These are phyloP conservation scores for Rhodotorula sp. DNA, from an alignment of 1,284 basidiomycete genomes.

Conservation along the genomic window DNA sequence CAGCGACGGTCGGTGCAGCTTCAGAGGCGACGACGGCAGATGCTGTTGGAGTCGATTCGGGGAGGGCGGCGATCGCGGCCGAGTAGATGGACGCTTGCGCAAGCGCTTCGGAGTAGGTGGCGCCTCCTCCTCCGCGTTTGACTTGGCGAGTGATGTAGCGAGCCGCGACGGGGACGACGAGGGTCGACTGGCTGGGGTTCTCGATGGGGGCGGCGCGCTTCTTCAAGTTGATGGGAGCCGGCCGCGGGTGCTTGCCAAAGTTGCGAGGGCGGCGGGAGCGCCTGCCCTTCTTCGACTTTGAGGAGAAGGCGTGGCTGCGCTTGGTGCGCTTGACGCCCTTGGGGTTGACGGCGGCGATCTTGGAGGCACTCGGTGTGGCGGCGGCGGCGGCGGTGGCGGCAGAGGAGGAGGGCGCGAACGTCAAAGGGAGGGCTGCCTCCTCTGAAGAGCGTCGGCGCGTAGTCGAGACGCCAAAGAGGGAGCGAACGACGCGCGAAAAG, in stretches of 20 bases:
- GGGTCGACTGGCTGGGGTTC: not conserved
- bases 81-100: constrained; percentile 27
- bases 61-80: constrained; percentile 28
- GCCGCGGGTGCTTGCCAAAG: constrained; percentile 4
- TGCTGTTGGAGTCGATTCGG: not conserved
- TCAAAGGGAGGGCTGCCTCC: not conserved
- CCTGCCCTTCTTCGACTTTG: not conserved
- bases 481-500: constrained; percentile 31
- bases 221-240: not conserved
- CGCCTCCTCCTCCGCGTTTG: constrained; percentile 3
- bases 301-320: not conserved
- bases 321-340: constrained; percentile 2
- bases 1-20: not conserved
- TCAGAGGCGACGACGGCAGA: not conserved
- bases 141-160: not conserved
- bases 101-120: constrained; percentile 9
- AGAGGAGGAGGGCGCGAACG: not conserved
- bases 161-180: not conserved
- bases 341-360: not conserved
- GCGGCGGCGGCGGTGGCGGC: not conserved
- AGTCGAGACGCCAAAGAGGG: constrained; percentile 17
- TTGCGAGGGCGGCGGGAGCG: constrained; percentile 8
- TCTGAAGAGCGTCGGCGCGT: not conserved
- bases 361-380: not conserved
- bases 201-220: no score